These are phyloP conservation scores for Paraurostyla sp. DNA, from an alignment of 73 alveolate genomes.

Conservation along the genomic window DNA sequence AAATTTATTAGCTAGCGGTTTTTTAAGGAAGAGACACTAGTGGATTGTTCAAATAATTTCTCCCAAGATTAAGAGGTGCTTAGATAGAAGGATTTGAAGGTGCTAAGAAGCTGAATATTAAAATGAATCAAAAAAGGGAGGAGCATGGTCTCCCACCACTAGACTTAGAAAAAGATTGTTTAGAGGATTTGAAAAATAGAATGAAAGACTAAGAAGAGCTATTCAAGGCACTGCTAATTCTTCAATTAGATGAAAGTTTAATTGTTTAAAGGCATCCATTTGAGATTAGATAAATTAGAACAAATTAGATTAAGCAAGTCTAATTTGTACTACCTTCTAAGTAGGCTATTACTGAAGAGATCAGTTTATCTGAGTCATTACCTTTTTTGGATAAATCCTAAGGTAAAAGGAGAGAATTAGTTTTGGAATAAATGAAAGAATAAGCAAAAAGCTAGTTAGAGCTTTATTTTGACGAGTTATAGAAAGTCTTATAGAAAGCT, in stretches of 20 bases:
- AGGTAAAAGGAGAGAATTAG: neutral
- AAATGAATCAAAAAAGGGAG: conserved; percentile 4
- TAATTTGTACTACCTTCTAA: conserved; percentile 20
- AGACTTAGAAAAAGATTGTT: neutral
- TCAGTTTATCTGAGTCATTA: conserved; percentile 30
- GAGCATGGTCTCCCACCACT: conserved; percentile 36
- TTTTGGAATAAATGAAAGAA: neutral
- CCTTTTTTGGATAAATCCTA: conserved; percentile 10
- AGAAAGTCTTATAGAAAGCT: neutral
- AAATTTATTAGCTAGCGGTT: conserved; percentile 15
- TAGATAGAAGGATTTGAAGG: conserved; percentile 51
- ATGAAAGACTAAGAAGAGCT: conserved; percentile 14
- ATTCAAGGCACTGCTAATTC: neutral
- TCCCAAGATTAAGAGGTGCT: conserved; percentile 40
- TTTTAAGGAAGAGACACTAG: conserved; percentile 2
- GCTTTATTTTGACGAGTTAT: conserved; percentile 2
- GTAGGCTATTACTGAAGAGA: conserved; percentile 5
- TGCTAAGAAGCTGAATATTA: neutral
- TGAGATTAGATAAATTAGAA: conserved; percentile 22
- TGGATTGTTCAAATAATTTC: conserved; percentile 21
- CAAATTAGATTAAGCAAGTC: neutral
- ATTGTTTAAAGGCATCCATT: neutral
- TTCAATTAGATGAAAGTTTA: conserved; percentile 19
- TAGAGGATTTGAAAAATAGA: neutral
- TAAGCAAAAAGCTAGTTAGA: neutral